Base-by-base conservation (phyloP, 345 rosid genomes). In the Gossypium rotundifolium region DNA sequence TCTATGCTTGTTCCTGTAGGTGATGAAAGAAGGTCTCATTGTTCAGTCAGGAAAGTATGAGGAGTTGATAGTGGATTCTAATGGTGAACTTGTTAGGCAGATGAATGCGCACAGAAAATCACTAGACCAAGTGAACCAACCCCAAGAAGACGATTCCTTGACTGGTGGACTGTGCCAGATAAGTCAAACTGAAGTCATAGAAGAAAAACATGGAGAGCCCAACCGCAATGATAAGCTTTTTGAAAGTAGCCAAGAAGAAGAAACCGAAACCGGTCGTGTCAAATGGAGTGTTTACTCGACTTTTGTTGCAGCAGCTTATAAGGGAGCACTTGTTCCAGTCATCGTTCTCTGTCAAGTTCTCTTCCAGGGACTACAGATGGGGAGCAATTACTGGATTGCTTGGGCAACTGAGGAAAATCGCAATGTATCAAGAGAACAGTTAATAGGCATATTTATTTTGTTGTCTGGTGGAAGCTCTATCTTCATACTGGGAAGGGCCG, bases 371-470 rank as follows among this genome's bases (percentile, higher is more conserved):
- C 84, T 88, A 42, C 91, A 88, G 58, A 87, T 88, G 80, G 87
- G 83, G 2, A 90, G 93, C 86, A 88, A 84, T 68, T 90, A 88
- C 78, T 90, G 93, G 96, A 82, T 90, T 72, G 89, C 93, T 52
- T 89, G 91, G 90, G 91, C 89, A 53, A 79, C 89, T 1, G 90
- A 82, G 18, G 85, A 84, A 44, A 74, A 75, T 9, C 76, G 52
- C 68, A 58, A 42, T 29, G 81, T 88, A 72, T 70, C 72, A 65
- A 77, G 78, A 46, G 65, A 69, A 72, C 70, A 81, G 75, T 65
- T 90, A 78, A 80, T 90, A 17, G 85, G 89, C 49, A 73, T 85
- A 55, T 90, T 87, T 62, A 46, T 78, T 74, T 22, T 90, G 73
- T 48, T 88, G 55, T 90, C 92, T 2, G 85, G 89, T 46, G 94